These are phyloP conservation scores for Syzygium aromaticum DNA, from an alignment of 345 rosid genomes.

Conservation along the genomic window DNA sequence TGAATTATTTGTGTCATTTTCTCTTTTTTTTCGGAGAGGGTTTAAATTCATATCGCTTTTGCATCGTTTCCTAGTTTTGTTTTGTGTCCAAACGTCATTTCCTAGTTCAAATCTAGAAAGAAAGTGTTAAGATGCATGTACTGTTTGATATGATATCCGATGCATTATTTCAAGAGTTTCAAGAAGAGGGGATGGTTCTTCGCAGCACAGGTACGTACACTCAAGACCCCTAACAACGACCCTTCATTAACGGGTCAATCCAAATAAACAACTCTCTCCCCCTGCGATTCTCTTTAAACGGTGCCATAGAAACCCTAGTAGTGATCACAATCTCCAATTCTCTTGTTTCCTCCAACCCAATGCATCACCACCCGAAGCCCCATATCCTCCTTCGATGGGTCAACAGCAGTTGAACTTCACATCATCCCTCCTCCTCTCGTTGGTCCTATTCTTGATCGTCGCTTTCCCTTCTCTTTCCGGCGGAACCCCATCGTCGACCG, in stretches of 20 bases:
- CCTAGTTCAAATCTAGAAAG: neutral
- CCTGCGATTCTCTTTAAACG: neutral
- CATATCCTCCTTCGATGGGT: neutral
- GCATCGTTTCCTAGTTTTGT: neutral
- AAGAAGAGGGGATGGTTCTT: neutral
- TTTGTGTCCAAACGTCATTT: neutral
- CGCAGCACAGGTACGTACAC: neutral
- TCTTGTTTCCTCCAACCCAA: neutral
- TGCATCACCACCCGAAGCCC: neutral
- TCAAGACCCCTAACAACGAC: neutral
- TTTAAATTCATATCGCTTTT: neutral
- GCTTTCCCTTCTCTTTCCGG: neutral
- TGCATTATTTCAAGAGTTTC: neutral
- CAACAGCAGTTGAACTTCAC: neutral
- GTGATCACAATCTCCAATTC: neutral
- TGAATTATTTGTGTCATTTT: neutral
- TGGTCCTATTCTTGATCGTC: constrained; percentile 8
- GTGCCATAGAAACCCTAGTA: neutral
- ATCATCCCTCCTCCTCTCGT: neutral
- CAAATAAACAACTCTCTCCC: neutral
- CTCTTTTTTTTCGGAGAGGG: neutral
- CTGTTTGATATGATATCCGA: neutral
- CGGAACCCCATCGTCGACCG: neutral
- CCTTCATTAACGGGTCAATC: neutral
- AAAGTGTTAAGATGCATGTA: neutral